Base-by-base conservation (phyloP, 202 grass and related monocot genomes). In the Elaeis oleifera region DNA sequence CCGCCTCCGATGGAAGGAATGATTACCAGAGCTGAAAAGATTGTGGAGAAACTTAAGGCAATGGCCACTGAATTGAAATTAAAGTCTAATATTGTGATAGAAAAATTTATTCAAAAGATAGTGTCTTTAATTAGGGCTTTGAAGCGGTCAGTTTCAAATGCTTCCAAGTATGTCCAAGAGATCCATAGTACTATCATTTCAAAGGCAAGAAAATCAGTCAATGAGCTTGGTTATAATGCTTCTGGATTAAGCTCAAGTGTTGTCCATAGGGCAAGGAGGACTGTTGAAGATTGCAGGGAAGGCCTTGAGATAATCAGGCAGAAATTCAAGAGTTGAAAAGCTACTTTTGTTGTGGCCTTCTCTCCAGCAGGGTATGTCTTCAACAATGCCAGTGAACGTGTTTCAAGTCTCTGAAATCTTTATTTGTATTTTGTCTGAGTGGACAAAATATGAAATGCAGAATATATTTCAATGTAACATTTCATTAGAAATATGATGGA, bases 241-340 rank as follows among this genome's bases (percentile, higher is more conserved):
- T 57, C 24, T 4, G 17, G 49, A 13, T 61, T 90, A 23, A 70
- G 68, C 27, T 74, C 53, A 0, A 66, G 58, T 0, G 4, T 82
- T 3, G 76, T 31, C 2, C 82, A 84, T 26, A 91, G 67, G 54
- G 76, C 73, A 3, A 97, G 74, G 71, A 79, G 69, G 76, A 60
- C 89, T 16, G 69, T 71, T 14, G 88, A 81, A 53, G 84, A 97
- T 61, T 97, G 92, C 66, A 97, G 83, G 71, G 82, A 77, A 21
- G 77, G 92, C 7, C 26, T 97, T 6, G 36, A 44, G 36, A 97
- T 81, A 76, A 72, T 91, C 59, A 64, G 52, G 11, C 88, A 89
- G 44, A 89, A 81, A 70, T 85, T 88, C 77, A 97, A 84, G 79
- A 61, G 63, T 25, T 86, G 81, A 70, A 72, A 44, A 44, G 36